Percentiles rank a stretch among this genome's conserved stretches.
These are phyloP conservation scores for Cucumis sativus DNA, from an alignment of 306 rosid species.

Conservation along the genomic window Cucumber_9930_V3 NC_026661.2:11308001-11308500, in stretches of 20 bases:
- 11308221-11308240: conserved; percentile 77
- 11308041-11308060: conserved; percentile 92
- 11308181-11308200: conserved; percentile 56
- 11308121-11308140: conserved; percentile 29
- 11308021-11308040: conserved; percentile 92
- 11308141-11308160: conserved; percentile 76
- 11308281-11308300: conserved; percentile 92
- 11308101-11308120: conserved; percentile 35
- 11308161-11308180: conserved; percentile 91
- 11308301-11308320: conserved; percentile 82
- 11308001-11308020: conserved; percentile 74
- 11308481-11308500: not conserved
- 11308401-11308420: conserved; percentile 89
- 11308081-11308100: conserved; percentile 78
- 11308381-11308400: conserved; percentile 60
- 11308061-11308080: conserved; percentile 98
- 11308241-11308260: conserved; percentile 97
- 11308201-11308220: conserved; percentile 44
- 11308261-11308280: conserved; percentile 65
- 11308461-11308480: not conserved
- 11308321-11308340: conserved; percentile 69
- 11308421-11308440: conserved; percentile 45
- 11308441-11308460: conserved; percentile 2
- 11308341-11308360: conserved; percentile 84
- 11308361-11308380: conserved; percentile 95